These are phyloP conservation scores for Sporobolomyces phaffii DNA, from an alignment of 768 basidiomycete genomes.

Conservation along the genomic window DNA sequence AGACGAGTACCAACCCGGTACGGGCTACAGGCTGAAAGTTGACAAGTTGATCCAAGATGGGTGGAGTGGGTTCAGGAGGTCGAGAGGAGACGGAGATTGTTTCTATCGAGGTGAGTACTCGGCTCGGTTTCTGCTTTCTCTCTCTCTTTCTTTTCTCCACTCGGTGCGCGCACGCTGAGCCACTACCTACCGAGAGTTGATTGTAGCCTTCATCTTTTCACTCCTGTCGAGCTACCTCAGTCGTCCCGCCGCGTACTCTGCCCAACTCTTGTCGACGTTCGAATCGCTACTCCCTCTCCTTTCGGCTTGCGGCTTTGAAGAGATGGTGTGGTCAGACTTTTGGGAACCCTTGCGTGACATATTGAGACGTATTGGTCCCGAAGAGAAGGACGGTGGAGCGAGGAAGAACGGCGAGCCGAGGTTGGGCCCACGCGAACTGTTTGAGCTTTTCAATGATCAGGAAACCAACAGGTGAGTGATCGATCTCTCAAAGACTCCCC, in stretches of 20 bases:
- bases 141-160: neutral
- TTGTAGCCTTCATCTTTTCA: constrained; percentile 69
- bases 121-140: neutral
- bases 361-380: constrained; percentile 51
- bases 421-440: constrained; percentile 49
- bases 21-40: constrained; percentile 64
- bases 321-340: constrained; percentile 53
- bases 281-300: constrained; percentile 49
- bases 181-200: no score
- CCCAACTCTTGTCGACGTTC: constrained; percentile 53
- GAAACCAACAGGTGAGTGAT: constrained; percentile 43
- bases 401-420: neutral
- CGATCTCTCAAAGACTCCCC: no score
- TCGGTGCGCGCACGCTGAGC: no score
- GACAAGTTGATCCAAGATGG: constrained; percentile 62
- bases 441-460: constrained; percentile 56
- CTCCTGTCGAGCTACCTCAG: constrained; percentile 65
- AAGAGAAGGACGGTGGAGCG: constrained; percentile 30
- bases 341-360: constrained; percentile 60
- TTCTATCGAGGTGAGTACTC: constrained; percentile 68
- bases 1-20: constrained; percentile 43
- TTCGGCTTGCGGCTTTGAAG: constrained; percentile 19
- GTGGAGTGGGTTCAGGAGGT: constrained; percentile 62
- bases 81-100: constrained; percentile 72
- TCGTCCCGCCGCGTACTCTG: constrained; percentile 36